Conservation (phyloP, 2,329 filamentous ascomycete genomes). For the Fusarium oxysporum region DNA sequence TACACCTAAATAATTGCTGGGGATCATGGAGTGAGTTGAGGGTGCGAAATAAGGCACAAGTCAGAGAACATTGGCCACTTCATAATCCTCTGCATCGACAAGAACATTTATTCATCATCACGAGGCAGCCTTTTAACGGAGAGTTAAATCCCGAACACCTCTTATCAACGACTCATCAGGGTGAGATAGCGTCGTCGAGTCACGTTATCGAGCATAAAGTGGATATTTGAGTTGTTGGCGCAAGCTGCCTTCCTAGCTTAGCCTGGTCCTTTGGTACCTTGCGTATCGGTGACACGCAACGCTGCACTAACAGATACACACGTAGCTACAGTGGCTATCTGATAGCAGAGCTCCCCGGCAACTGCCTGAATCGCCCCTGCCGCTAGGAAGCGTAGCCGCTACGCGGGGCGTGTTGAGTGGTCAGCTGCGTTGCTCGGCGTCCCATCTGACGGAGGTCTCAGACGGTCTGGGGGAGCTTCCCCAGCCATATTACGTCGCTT, state of each 20-base stretch:
- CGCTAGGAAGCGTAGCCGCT: slow-evolving; percentile 38
- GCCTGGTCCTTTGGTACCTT: slow-evolving; percentile 19
- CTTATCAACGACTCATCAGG: slow-evolving; percentile 45
- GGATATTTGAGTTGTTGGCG: slow-evolving; percentile 27
- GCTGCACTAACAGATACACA: slow-evolving; percentile 26
- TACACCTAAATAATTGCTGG: background rate
- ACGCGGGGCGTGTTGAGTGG: slow-evolving; percentile 32
- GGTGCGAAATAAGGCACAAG: background rate
- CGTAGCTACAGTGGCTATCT: background rate
- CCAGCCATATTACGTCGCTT: slow-evolving; percentile 47
- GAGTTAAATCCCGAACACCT: slow-evolving; percentile 22
- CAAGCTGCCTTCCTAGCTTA: slow-evolving; percentile 19
- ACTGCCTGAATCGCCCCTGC: slow-evolving; percentile 42
- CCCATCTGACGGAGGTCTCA: slow-evolving; percentile 13
- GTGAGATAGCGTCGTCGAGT: slow-evolving; percentile 35
- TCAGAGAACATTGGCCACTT: background rate
- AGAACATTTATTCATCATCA: background rate
- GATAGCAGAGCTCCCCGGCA: slow-evolving; percentile 18
- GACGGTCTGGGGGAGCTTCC: slow-evolving; percentile 43
- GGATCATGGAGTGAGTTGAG: background rate
- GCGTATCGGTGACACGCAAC: slow-evolving; percentile 32
- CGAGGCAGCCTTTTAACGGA: background rate
- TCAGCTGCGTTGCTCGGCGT: slow-evolving; percentile 42
- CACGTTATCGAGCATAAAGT: slow-evolving; percentile 40
- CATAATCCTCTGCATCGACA: background rate